Evolutionary conservation across 352 stramenopile species (phyloP), one percentile per base, ranked within the genome.

Genomic region (Pythium folliculosum): DNA sequence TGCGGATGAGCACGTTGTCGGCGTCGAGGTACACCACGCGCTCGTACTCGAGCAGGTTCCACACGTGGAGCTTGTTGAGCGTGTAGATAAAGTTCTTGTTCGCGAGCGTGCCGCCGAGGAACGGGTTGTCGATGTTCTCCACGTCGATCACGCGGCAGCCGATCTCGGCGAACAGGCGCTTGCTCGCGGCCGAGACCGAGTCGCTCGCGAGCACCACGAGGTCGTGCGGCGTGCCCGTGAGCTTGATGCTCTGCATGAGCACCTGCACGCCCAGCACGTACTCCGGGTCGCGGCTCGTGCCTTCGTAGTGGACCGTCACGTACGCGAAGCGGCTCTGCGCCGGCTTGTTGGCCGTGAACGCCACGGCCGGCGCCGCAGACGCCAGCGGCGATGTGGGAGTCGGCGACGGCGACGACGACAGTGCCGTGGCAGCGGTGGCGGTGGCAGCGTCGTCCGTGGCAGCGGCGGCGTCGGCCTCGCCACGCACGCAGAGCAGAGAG

Each of bases 1-100:
- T 96, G 65, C 87, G 86, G 58, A 96, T 88, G 59, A 95, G 71
- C 49, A 97, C 81, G 61, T 96, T 97, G 77, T 96, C 90, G n/a
- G 88, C 88, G 62, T 97, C 90, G 50, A 97, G 73, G 71, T 96
- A 97, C 62, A 96, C 89, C 23, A 97, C 82, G 61, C 89, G 89
- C 44, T 97, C 89, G 71, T 95, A 97, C 72, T 96, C 86, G 58
- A 94, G 77, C 72, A 97, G 77, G 56, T 96, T 95, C 85, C 89
- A 97, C 43, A 97, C 87, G 70, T 94, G 88, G 38, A 96, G 77
- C 68, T 96, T 96, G 77, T 96, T 96, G 61, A 96, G 77, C 60
- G 87, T 96, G 81, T 89, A 95, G 75, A 95, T 94, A 62, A 96
- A 96, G 72, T 86, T 82, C 69, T 94, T 92, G 80, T 96, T 96